Percentiles rank a stretch among this genome's conserved stretches.
phyloP scores from a whole-genome alignment of 73 alveolate genomes.

The Durusdinium trenchii region DNA sequence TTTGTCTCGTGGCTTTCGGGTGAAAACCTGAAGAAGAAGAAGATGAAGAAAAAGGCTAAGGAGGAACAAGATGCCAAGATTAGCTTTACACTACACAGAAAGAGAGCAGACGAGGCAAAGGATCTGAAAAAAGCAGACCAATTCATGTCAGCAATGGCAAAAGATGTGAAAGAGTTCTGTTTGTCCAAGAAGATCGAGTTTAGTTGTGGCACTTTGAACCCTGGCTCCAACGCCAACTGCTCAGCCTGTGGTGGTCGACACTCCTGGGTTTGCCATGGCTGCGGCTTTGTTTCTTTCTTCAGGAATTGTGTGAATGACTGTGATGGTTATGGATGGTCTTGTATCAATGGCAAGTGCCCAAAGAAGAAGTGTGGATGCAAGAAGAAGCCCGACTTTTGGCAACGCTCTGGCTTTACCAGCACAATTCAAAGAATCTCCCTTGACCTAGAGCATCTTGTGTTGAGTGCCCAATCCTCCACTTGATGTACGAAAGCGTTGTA shows the following conservation, averaged over 20 bases:
- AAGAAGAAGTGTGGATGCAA: constrained; percentile 75
- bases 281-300: constrained; percentile 21
- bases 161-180: background rate
- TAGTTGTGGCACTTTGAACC: constrained; percentile 24
- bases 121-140: background rate
- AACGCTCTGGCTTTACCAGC: constrained; percentile 68
- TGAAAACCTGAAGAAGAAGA: constrained; percentile 69
- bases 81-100: constrained; percentile 52
- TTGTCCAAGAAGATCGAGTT: background rate
- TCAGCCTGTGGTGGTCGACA: constrained; percentile 50
- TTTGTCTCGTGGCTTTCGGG: constrained; percentile 90
- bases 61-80: constrained; percentile 72
- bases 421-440: constrained; percentile 5
- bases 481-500: background rate
- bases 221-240: constrained; percentile 54
- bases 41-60: constrained; percentile 84
- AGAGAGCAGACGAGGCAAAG: constrained; percentile 42
- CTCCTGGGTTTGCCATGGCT: constrained; percentile 6
- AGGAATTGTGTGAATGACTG: constrained; percentile 21
- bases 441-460: constrained; percentile 43
- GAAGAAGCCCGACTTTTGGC: constrained; percentile 77
- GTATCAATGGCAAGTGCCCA: constrained; percentile 20
- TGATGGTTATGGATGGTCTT: constrained; percentile 13
- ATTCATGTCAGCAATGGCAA: background rate
- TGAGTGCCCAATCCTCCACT: too few species aligned